Conservation (phyloP, 108 stramenopile genomes). For the Nitzschia sp. region DNA sequence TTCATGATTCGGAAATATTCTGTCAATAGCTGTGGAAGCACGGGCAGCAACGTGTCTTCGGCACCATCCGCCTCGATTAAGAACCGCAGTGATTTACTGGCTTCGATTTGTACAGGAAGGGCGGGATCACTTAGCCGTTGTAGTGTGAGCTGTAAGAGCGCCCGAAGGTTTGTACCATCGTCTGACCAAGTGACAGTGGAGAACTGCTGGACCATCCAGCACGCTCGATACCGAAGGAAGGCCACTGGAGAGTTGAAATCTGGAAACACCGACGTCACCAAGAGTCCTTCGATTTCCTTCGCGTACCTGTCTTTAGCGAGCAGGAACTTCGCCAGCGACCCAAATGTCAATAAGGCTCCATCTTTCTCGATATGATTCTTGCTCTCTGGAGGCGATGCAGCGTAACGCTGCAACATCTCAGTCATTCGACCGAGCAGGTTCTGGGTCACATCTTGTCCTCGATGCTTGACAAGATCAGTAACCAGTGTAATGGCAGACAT, state of each 20-base stretch:
- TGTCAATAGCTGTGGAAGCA: constrained; percentile 90
- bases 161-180: constrained; percentile 74
- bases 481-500: constrained; percentile 94
- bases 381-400: constrained; percentile 56
- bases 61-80: constrained; percentile 92
- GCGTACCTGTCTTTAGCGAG: constrained; percentile 83
- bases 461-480: constrained; percentile 89
- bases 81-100: constrained; percentile 90
- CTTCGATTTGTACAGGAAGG: constrained; percentile 97
- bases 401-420: constrained; percentile 83
- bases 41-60: constrained; percentile 84
- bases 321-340: constrained; percentile 81
- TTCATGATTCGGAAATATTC: constrained; percentile 98
- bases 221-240: constrained; percentile 92
- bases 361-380: constrained; percentile 93
- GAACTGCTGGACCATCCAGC: constrained; percentile 95
- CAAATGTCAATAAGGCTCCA: constrained; percentile 88
- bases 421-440: constrained; percentile 81
- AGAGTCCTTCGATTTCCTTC: constrained; percentile 78
- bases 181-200: constrained; percentile 73
- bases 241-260: constrained; percentile 91
- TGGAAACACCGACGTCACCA: constrained; percentile 91
- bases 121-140: constrained; percentile 90
- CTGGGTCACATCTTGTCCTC: constrained; percentile 90
- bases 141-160: constrained; percentile 66